Base-by-base conservation (phyloP, 768 basidiomycete genomes). In the Tephrocybe sp. region DNA sequence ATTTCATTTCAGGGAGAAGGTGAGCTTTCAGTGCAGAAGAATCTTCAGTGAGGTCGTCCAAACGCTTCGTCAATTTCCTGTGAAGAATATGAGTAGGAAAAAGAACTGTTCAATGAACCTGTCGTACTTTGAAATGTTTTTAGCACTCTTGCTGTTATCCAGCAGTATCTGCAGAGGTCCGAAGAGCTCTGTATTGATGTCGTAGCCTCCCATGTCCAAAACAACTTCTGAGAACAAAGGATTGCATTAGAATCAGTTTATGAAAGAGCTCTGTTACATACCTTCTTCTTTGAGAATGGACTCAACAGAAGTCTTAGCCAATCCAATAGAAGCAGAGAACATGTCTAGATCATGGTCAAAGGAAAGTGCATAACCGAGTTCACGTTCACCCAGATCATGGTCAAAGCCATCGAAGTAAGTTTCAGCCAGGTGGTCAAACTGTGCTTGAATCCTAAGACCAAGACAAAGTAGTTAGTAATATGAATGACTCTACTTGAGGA, bases 281-380 rank as follows among this genome's bases (percentile, higher is more conserved):
- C 92, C 92, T 46, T 88, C 83, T 59, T 98, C 96, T 53, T 83
- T 77, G 30, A 89, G 62, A 23, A 91, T 74, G 0, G 74, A 71
- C n/a, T 80, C 72, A 12, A 98, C 80, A 3, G 88, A 85, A 4
- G 94, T 95, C 74, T 93, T 92, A 35, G 89, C 84, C 53, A 96
- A 79, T 1, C 92, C 92, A 40, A 98, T 83, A 1, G 94, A 91
- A 8, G 93, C 94, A 16, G 91, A 83, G 66, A 98, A 94, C 67
- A 90, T 89, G 64, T 99, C 96, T 7, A 98, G 75, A 66, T 99
- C 97, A 56, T 84, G 80, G 62, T 99, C 96, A 56, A 96, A 85
- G 10, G 87, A 80, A 20, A 84, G 69, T 1, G 87, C 82, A 61
- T 89, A 86, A 1, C 89, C 91, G 26, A 96, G 74, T 66, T 97